Percentiles rank a stretch among this genome's conserved stretches.
phyloP scores from a whole-genome alignment of 495 filamentous ascomycete genomes.

The Achaetomiella virescens region DNA sequence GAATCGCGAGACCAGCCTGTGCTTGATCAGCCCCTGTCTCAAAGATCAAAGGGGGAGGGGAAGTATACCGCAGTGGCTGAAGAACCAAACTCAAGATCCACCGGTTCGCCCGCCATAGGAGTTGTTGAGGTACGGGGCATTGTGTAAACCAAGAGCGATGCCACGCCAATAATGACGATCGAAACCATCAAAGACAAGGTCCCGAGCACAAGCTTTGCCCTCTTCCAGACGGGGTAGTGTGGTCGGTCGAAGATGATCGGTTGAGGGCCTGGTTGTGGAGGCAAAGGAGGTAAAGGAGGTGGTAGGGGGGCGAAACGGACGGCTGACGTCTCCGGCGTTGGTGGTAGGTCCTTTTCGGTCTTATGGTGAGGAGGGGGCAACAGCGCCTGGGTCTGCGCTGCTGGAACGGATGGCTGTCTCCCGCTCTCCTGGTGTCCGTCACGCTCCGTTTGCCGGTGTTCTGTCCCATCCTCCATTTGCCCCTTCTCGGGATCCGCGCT shows the following conservation, averaged over 20 bases:
- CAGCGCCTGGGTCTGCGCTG: background rate
- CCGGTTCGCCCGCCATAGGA: background rate
- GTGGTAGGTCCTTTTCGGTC: background rate
- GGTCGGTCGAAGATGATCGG: background rate
- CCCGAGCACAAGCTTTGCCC: slow-evolving; percentile 28
- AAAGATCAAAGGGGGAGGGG: background rate
- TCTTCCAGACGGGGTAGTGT: slow-evolving; percentile 20
- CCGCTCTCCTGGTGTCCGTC: background rate
- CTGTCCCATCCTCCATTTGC: background rate
- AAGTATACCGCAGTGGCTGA: slow-evolving; percentile 15
- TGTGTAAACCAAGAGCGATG: slow-evolving; percentile 8
- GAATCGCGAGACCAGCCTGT: slow-evolving; percentile 28
- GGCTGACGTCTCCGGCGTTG: background rate
- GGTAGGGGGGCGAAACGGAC: background rate
- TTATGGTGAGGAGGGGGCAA: background rate
- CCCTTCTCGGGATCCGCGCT: background rate
- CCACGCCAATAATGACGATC: slow-evolving; percentile 28
- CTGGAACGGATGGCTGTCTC: background rate
- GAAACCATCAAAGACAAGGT: slow-evolving; percentile 21
- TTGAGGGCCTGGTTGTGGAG: background rate
- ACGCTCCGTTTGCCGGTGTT: background rate
- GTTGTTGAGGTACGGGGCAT: background rate
- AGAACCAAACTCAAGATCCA: slow-evolving; percentile 3
- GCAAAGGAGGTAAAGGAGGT: no score
- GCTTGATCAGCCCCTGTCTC: background rate